phyloP scores from a whole-genome alignment of 192 early-diverging fungal genomes.

The Podila verticillata region DNA sequence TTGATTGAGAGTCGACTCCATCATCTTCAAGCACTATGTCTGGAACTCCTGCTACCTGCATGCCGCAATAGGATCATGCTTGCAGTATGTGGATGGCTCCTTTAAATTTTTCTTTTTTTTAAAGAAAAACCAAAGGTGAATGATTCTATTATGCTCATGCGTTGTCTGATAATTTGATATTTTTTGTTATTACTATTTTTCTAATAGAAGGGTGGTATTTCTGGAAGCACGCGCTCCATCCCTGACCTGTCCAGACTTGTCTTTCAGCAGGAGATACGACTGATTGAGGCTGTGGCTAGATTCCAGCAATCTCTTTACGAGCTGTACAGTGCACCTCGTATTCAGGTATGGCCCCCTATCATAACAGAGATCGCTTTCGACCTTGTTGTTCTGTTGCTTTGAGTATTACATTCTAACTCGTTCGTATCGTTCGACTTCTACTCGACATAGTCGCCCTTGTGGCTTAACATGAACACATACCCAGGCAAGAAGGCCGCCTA shows the following conservation, averaged over 20 bases:
- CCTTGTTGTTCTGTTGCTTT: no score
- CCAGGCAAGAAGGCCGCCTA: conserved; percentile 28
- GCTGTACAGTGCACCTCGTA: conserved; percentile 63
- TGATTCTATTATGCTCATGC: not conserved
- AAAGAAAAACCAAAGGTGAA: not conserved
- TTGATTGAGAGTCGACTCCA: conserved; percentile 64
- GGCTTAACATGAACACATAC: conserved; percentile 51
- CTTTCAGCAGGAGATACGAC: conserved; percentile 59
- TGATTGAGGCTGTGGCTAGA: conserved; percentile 55
- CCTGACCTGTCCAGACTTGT: conserved; percentile 52
- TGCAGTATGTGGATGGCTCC: conserved; percentile 8
- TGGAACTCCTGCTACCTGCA: conserved; percentile 51
- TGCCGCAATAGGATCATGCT: conserved; percentile 38
- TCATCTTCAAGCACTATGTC: conserved; percentile 60
- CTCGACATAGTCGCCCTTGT: conserved; percentile 26
- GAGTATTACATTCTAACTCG: no score
- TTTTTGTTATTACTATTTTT: not conserved
- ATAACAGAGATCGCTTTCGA: no score
- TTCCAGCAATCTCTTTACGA: conserved; percentile 58
- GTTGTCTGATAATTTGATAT: not conserved
- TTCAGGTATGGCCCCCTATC: conserved; percentile 53
- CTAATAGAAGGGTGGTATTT: conserved; percentile 43
- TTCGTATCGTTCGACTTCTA: not conserved
- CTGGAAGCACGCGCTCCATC: conserved; percentile 37
- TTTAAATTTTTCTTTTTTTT: not conserved